Conservation (phyloP, 2,329 filamentous ascomycete genomes). For the Penicillium aurantiogriseum region DNA sequence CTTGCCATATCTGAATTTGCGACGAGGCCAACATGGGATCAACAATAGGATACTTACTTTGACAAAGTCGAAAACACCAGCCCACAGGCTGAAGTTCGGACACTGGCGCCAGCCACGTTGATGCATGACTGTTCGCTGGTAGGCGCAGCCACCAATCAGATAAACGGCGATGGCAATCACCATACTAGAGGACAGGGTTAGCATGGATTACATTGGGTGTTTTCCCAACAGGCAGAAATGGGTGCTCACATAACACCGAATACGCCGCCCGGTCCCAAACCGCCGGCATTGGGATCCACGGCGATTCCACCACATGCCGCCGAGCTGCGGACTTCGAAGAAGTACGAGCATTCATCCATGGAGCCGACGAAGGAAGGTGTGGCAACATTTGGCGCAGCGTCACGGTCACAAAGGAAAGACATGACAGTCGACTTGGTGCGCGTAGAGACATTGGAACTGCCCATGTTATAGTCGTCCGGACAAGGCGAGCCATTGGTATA, state of each 20-base stretch:
- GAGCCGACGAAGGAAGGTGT: constrained; percentile 82
- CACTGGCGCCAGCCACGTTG: constrained; percentile 93
- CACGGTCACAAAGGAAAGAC: constrained; percentile 88
- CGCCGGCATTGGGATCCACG: constrained; percentile 53
- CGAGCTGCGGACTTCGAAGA: constrained; percentile 86
- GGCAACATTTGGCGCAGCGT: constrained; percentile 67
- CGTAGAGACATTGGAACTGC: constrained; percentile 22
- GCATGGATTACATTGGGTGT: background rate
- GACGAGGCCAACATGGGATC: constrained; percentile 35
- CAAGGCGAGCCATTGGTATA: constrained; percentile 77
- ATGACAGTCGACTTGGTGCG: constrained; percentile 75
- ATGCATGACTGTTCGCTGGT: constrained; percentile 91
- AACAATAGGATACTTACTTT: constrained; percentile 61
- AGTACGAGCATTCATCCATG: constrained; percentile 88
- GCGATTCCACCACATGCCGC: constrained; percentile 77
- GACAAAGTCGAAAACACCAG: constrained; percentile 79
- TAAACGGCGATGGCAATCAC: constrained; percentile 79
- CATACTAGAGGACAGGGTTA: constrained; percentile 38
- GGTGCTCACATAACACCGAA: constrained; percentile 80
- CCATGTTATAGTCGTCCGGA: constrained; percentile 30
- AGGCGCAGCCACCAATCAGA: constrained; percentile 86
- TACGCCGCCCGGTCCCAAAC: constrained; percentile 68
- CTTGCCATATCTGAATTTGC: constrained; percentile 26
- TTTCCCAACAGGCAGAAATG: background rate
- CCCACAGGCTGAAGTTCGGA: constrained; percentile 92